Conservation (phyloP, 768 basidiomycete species). For the Kwoniella sp. region DNA sequence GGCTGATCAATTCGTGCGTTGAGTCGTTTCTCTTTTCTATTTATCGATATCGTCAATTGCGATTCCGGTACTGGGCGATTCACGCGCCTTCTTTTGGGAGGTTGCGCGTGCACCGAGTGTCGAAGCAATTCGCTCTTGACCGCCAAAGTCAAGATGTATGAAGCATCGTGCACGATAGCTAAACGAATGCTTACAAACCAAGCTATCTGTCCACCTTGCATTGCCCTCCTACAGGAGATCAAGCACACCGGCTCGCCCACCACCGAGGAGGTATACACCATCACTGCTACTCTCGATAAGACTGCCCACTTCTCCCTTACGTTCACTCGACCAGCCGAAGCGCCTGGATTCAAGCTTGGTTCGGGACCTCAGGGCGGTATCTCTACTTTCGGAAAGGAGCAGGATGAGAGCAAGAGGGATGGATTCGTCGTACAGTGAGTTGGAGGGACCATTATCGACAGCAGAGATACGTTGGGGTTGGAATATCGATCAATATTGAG, state of each 20-base stretch:
- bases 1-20: slow-evolving; percentile 53
- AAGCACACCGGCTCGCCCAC: slow-evolving; percentile 59
- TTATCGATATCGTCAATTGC: no score
- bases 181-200: no score
- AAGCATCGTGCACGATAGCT: no score
- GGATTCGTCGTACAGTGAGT: slow-evolving; percentile 72
- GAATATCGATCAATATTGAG: background rate
- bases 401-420: slow-evolving; percentile 42
- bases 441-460: no score
- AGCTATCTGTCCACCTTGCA: no score
- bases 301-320: slow-evolving; percentile 80
- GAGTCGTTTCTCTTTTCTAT: background rate
- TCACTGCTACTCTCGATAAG: slow-evolving; percentile 74
- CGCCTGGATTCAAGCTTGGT: slow-evolving; percentile 88
- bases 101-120: no score
- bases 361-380: slow-evolving; percentile 79
- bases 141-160: no score
- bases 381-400: slow-evolving; percentile 54
- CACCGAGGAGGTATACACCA: slow-evolving; percentile 69
- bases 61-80: slow-evolving; percentile 59
- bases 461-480: background rate
- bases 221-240: slow-evolving; percentile 44
- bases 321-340: slow-evolving; percentile 67
- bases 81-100: slow-evolving; percentile 58
- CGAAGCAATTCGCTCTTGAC: background rate